Evolutionary conservation across 2,329 filamentous ascomycete genomes (phyloP).

Genomic region (Talaromyces albobiverticillius): DNA sequence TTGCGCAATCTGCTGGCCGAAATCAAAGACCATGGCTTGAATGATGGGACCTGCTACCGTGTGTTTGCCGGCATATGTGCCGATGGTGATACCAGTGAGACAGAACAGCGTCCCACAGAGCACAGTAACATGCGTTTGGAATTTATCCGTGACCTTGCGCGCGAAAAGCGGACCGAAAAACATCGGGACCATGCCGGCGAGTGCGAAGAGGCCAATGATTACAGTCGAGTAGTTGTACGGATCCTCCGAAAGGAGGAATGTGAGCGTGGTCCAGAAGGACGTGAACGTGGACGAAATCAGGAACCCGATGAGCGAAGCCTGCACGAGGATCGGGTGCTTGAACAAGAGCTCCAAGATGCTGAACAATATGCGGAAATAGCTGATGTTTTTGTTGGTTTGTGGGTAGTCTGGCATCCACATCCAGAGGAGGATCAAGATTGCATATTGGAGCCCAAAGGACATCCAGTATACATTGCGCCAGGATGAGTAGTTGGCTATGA

Average conservation of each 20-base stretch:
- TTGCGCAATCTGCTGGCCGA: conserved; percentile 70
- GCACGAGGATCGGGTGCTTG: conserved; percentile 66
- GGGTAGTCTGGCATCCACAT: conserved; percentile 80
- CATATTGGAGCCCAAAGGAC: conserved; percentile 66
- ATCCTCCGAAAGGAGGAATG: conserved; percentile 68
- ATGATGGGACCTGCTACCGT: conserved; percentile 70
- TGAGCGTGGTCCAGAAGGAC: conserved; percentile 71
- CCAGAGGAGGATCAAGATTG: conserved; percentile 64
- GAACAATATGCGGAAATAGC: conserved; percentile 64
- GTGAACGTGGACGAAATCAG: conserved; percentile 62
- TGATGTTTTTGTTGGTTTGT: conserved; percentile 63
- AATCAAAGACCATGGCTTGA: conserved; percentile 67
- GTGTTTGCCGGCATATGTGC: conserved; percentile 65
- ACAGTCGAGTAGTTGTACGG: conserved; percentile 68
- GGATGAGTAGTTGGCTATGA: conserved; percentile 68
- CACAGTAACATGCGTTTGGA: conserved; percentile 66
- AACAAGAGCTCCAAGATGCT: conserved; percentile 63
- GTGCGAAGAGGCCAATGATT: conserved; percentile 72
- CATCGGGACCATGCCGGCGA: conserved; percentile 72
- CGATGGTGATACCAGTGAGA: conserved; percentile 61
- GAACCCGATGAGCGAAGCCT: conserved; percentile 66
- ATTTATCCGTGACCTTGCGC: conserved; percentile 66
- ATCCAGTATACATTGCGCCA: conserved; percentile 83
- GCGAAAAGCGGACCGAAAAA: conserved; percentile 67
- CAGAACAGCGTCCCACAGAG: conserved; percentile 60